Evolutionary conservation across 1,139 yeast species (phyloP).

Genomic region (Yamadazyma oceani): DNA sequence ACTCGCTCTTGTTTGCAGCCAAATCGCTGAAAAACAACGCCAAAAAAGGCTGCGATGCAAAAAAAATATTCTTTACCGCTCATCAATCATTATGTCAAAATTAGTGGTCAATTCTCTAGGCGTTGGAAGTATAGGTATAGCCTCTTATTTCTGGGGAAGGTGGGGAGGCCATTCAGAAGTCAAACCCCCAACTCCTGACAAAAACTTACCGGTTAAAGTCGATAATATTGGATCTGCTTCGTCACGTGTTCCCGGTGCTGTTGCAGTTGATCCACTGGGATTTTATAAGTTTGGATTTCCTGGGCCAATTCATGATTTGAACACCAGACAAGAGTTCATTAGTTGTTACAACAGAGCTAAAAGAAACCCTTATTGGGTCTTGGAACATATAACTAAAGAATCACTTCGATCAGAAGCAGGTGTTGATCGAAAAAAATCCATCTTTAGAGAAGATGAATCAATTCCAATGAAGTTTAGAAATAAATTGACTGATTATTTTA

Average conservation of each 20-base stretch:
- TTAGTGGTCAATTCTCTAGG: slow-evolving; percentile 31
- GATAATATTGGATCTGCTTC: slow-evolving; percentile 1
- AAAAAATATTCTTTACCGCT: too few species aligned
- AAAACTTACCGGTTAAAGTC: slow-evolving; percentile 16
- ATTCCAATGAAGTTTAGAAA: slow-evolving; percentile 79
- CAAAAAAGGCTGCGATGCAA: too few species aligned
- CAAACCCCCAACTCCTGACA: slow-evolving; percentile 9
- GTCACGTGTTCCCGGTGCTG: slow-evolving; percentile 18
- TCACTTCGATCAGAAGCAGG: slow-evolving; percentile 51
- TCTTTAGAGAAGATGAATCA: slow-evolving; percentile 84
- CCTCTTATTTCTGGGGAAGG: slow-evolving; percentile 44
- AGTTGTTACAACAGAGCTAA: slow-evolving; percentile 85
- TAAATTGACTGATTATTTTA: slow-evolving; percentile 77
- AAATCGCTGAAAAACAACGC: neutral
- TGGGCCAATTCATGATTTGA: slow-evolving; percentile 87
- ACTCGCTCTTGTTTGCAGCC: neutral
- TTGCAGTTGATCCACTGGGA: slow-evolving; percentile 61
- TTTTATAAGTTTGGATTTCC: slow-evolving; percentile 92
- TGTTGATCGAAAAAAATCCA: slow-evolving; percentile 76
- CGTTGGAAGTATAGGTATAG: slow-evolving; percentile 40
- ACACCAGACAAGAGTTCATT: slow-evolving; percentile 70
- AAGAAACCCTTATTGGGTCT: slow-evolving; percentile 84
- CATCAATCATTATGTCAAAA: slow-evolving; percentile 29
- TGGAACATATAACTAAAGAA: slow-evolving; percentile 85
- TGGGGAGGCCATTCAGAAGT: slow-evolving; percentile 22